Percentiles rank a stretch among this genome's conserved stretches.
phyloP scores from a whole-genome alignment of 352 stramenopile genomes.

The Phytophthora pseudosyringae region DNA sequence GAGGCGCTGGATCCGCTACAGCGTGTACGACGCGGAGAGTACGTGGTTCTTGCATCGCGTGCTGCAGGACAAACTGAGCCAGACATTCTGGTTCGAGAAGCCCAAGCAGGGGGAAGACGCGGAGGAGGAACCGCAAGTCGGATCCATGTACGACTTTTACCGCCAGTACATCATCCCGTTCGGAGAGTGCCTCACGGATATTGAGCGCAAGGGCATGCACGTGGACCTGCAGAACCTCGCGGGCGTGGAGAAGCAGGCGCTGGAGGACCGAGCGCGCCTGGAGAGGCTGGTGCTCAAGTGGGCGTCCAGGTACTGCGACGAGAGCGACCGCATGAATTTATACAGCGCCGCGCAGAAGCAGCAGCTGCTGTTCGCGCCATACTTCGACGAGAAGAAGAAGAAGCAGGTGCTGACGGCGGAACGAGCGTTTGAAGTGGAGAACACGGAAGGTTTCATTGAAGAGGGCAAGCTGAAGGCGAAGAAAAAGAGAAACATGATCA shows the following conservation, averaged over 20 bases:
- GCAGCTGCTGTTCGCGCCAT: conserved; percentile 97
- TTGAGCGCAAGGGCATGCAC: conserved; percentile 95
- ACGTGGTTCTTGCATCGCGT: conserved; percentile 96
- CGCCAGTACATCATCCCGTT: conserved; percentile 97
- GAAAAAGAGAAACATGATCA: conserved; percentile 85
- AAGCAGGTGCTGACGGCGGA: conserved; percentile 73
- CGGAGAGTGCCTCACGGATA: conserved; percentile 98
- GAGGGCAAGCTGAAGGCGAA: conserved; percentile 70
- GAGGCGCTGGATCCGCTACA: conserved; percentile 96
- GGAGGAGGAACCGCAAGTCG: conserved; percentile 31
- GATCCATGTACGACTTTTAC: conserved; percentile 98
- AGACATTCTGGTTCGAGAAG: conserved; percentile 89
- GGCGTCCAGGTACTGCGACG: conserved; percentile 92
- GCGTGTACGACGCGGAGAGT: conserved; percentile 96
- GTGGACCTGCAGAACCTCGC: conserved; percentile 92
- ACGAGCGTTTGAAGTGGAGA: conserved; percentile 83
- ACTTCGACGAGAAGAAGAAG: conserved; percentile 76
- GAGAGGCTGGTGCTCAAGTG: conserved; percentile 92
- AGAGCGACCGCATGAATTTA: conserved; percentile 96
- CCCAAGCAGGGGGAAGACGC: conserved; percentile 1
- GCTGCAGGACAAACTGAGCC: conserved; percentile 89
- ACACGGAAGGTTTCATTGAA: conserved; percentile 77
- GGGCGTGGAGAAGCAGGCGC: conserved; percentile 90
- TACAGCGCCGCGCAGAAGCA: conserved; percentile 94
- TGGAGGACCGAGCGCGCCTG: conserved; percentile 86